Conservation (phyloP, 495 filamentous ascomycete genomes). For the Lophiostoma macrostomum region DNA sequence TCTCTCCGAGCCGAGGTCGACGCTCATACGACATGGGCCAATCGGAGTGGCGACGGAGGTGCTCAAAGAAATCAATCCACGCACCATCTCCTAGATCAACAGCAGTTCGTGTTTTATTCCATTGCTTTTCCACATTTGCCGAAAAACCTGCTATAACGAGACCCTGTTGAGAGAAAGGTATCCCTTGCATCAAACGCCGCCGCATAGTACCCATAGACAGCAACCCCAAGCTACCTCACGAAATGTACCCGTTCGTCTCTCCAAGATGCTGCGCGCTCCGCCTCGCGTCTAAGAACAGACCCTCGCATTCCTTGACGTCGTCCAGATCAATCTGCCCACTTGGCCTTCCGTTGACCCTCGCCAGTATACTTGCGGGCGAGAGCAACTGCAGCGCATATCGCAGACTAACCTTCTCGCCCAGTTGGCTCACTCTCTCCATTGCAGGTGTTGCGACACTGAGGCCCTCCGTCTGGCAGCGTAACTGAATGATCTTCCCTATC, state of each 20-base stretch:
- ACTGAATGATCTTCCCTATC: constrained; percentile 81
- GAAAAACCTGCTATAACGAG: no score
- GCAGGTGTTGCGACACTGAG: constrained; percentile 77
- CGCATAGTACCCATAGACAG: constrained; percentile 4
- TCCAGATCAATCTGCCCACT: constrained; percentile 71
- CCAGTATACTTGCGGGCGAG: constrained; percentile 75
- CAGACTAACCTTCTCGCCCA: constrained; percentile 81
- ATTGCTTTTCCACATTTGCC: no score
- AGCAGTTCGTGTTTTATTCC: no score
- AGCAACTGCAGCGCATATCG: constrained; percentile 90
- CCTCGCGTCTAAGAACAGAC: constrained; percentile 84
- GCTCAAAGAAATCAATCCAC: no score
- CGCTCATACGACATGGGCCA: constrained; percentile 22
- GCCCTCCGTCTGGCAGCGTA: constrained; percentile 77
- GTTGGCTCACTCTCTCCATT: constrained; percentile 76
- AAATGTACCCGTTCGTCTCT: constrained; percentile 28
- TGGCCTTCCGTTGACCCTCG: constrained; percentile 56
- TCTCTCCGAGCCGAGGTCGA: no score
- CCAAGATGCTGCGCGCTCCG: constrained; percentile 59
- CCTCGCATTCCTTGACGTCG: constrained; percentile 85
- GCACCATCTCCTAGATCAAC: no score
- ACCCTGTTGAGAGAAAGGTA: no score
- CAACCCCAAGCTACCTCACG: not conserved
- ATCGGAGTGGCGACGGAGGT: constrained; percentile 27
- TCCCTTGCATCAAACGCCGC: not conserved